phyloP scores from a whole-genome alignment of 1,139 yeast species.

The Suhomyces bribrorum region DNA sequence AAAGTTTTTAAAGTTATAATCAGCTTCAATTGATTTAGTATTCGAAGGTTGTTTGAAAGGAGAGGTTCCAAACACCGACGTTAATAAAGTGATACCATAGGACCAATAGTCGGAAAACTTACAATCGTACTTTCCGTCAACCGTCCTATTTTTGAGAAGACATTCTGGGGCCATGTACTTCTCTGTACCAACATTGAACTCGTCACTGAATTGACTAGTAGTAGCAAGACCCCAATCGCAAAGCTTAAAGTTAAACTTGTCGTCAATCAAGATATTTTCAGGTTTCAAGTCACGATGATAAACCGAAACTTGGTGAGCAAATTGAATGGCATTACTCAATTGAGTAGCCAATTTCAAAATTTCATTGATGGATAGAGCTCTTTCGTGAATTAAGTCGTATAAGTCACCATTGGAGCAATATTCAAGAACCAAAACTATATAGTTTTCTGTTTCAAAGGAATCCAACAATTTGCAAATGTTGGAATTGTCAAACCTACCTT shows the following conservation, averaged over 20 bases:
- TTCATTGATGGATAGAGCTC: constrained; percentile 16
- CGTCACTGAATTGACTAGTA: constrained; percentile 32
- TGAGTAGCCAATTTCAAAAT: constrained; percentile 30
- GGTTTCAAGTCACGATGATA: constrained; percentile 60
- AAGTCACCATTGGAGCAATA: constrained; percentile 53
- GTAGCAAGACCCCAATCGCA: constrained; percentile 64
- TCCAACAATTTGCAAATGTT: constrained; percentile 49
- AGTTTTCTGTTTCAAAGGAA: constrained; percentile 43
- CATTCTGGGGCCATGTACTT: constrained; percentile 61
- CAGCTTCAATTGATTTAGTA: constrained; percentile 25
- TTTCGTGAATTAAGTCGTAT: constrained; percentile 43
- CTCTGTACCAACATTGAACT: constrained; percentile 57
- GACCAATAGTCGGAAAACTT: constrained; percentile 46
- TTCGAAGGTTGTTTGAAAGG: constrained; percentile 35
- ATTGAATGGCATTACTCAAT: constrained; percentile 39
- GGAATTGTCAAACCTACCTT: constrained; percentile 30
- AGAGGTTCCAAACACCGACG: constrained; percentile 50
- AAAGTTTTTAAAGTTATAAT: constrained; percentile 42
- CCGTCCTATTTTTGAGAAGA: constrained; percentile 20
- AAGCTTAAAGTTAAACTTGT: constrained; percentile 43
- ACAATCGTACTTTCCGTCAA: constrained; percentile 32
- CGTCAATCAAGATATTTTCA: constrained; percentile 49
- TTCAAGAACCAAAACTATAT: constrained; percentile 49
- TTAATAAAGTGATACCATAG: constrained; percentile 44
- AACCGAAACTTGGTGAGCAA: constrained; percentile 45